Evolutionary conservation across 2,329 filamentous ascomycete species (phyloP).

Genomic region (Colletotrichum lentis): DNA sequence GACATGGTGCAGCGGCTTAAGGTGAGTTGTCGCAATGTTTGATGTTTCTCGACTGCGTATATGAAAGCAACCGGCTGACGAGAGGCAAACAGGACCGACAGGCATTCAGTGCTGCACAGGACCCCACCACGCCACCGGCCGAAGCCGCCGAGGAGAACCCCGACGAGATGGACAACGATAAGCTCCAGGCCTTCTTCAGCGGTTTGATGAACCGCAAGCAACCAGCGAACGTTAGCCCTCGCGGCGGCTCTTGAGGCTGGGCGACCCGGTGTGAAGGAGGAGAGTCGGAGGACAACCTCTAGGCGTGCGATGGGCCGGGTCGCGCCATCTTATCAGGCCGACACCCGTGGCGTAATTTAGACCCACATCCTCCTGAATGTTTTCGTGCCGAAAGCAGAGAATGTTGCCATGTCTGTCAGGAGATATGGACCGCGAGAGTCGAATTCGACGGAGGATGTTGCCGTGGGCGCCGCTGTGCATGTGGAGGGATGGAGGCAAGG

Average conservation of each 20-base stretch:
- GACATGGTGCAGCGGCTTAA: constrained; percentile 89
- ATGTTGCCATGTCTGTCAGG: constrained; percentile 3
- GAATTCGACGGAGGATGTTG: background rate
- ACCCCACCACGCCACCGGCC: constrained; percentile 50
- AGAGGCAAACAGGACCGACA: constrained; percentile 61
- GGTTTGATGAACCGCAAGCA: constrained; percentile 65
- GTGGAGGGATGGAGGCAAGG: background rate
- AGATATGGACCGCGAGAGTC: constrained; percentile 9
- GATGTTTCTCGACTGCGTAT: background rate
- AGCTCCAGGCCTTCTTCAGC: constrained; percentile 67
- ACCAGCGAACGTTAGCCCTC: constrained; percentile 26
- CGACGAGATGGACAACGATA: constrained; percentile 62
- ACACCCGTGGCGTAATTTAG: background rate
- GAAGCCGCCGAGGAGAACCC: constrained; percentile 48
- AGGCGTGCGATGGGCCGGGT: background rate
- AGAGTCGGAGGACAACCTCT: background rate
- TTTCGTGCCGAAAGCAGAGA: constrained; percentile 8
- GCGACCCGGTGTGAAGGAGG: background rate
- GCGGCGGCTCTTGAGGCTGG: constrained; percentile 19
- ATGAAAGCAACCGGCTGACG: constrained; percentile 39
- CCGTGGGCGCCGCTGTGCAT: background rate
- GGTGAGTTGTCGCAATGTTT: constrained; percentile 55
- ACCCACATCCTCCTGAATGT: too few species aligned
- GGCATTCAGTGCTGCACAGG: constrained; percentile 58
- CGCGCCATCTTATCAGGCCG: background rate